A percentile compares a stretch with the other conserved stretches of the same genome.
phyloP scores from a whole-genome alignment of 2,329 filamentous ascomycete species.

The Aspergillus luchuensis region DNA sequence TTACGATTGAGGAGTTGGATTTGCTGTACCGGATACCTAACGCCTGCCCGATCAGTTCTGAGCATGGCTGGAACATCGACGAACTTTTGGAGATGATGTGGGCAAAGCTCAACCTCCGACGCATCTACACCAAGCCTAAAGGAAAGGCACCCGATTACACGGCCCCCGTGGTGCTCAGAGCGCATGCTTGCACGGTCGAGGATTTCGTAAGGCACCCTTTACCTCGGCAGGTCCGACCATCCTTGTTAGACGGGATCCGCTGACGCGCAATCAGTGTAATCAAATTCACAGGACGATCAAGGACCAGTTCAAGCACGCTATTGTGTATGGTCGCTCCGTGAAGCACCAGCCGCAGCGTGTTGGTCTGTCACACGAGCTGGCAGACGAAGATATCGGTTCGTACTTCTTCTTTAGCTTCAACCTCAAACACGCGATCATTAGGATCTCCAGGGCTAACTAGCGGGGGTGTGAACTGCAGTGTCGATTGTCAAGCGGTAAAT shows the following conservation, averaged over 20 bases:
- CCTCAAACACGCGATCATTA: slow-evolving; percentile 4
- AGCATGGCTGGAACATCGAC: slow-evolving; percentile 97
- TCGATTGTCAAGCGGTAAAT: slow-evolving; percentile 70
- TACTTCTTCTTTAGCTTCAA: slow-evolving; percentile 22
- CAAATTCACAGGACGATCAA: slow-evolving; percentile 94
- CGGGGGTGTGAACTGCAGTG: slow-evolving; percentile 43
- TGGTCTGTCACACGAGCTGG: slow-evolving; percentile 85
- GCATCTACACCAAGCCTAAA: slow-evolving; percentile 98
- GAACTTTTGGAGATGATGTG: slow-evolving; percentile 98
- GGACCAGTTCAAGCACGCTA: slow-evolving; percentile 91
- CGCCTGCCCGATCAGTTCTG: slow-evolving; percentile 93
- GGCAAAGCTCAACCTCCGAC: slow-evolving; percentile 88
- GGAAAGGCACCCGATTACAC: slow-evolving; percentile 91
- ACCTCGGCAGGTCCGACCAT: neutral
- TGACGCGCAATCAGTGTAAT: slow-evolving; percentile 71
- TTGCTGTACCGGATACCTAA: slow-evolving; percentile 95
- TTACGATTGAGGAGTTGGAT: slow-evolving; percentile 96
- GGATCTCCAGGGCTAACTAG: slow-evolving; percentile 27
- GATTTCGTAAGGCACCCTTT: slow-evolving; percentile 76
- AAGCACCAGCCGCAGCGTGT: slow-evolving; percentile 98
- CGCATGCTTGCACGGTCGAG: slow-evolving; percentile 83
- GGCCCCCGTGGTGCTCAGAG: slow-evolving; percentile 83
- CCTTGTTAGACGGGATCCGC: slow-evolving; percentile 17
- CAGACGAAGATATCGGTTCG: slow-evolving; percentile 95
- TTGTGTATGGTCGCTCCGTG: slow-evolving; percentile 96